Base-by-base conservation (phyloP, 2,329 filamentous ascomycete genomes). In the Clarireedia sp. region DNA sequence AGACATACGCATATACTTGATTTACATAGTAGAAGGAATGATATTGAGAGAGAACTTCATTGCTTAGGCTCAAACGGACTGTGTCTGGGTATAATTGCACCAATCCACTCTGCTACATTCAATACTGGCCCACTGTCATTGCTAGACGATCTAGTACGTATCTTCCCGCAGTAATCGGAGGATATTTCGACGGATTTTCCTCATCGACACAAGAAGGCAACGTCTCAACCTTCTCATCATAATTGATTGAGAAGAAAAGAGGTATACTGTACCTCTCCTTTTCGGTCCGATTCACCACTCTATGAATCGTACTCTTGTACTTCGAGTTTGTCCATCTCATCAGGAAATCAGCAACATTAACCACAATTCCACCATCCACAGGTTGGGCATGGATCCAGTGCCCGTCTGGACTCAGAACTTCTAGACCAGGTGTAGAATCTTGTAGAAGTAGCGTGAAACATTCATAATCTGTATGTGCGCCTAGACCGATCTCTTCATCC, bases 381-480 rank as follows among this genome's bases (percentile, higher is more conserved):
- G 76, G 76, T 10, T 70, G 65, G 0, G 77, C 74, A 52, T 70
- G 62, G 10, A 69, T 70, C 77, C 75, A 81, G 7, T 70, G 67
- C 12, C 70, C 67, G 9, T 72, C 73, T 3, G 70, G 66, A 56
- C 79, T 72, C 52, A 75, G 72, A 3, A 82, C 77, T 60, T 82
- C 72, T 2, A 82, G 71, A 0, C 78, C 79, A 29, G 74, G 73
- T 14, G 74, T 68, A 2, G 69, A 68, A 56, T 78, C 77, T 61
- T 81, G 78, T 3, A 81, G 70, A 10, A 82, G 73, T 29, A 82
- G 69, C 0, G 79, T 82, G 45, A 82, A 74, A 47, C 74, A 74
- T n/a, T 78, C 77, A 59, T 79, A 82, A 61, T 80, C 79, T 0
- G 76, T 79, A 59, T 80, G 79, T 3, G 75, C 77, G 0, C 78